A percentile compares a stretch with the other conserved stretches of the same genome.
Evolutionary conservation across 345 rosid genomes (phyloP).

Genomic region (Cardiospermum halicacabum): DNA sequence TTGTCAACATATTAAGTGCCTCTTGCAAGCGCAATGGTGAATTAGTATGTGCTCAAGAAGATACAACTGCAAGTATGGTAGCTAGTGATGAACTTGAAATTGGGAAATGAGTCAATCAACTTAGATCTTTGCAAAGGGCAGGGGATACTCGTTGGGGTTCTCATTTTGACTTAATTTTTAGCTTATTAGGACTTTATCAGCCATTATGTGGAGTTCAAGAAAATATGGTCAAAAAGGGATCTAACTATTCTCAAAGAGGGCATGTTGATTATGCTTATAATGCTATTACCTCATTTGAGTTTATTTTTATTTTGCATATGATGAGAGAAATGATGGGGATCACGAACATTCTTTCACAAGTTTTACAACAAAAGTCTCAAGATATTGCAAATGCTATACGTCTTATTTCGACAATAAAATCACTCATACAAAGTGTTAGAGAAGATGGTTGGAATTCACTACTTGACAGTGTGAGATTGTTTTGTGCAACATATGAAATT

Average conservation of each 20-base stretch:
- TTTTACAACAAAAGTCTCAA: not conserved
- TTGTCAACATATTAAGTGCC: not conserved
- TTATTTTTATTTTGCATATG: not conserved
- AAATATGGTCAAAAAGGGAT: not conserved
- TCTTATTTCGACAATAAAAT: not conserved
- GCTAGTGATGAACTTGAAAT: conserved; percentile 1
- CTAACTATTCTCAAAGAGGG: conserved; percentile 5
- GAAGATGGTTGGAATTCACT: not conserved
- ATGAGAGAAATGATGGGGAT: not conserved
- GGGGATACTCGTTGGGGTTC: conserved; percentile 12
- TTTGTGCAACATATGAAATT: not conserved
- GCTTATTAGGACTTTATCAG: not conserved
- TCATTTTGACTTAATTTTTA: not conserved
- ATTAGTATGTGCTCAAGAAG: too few species aligned
- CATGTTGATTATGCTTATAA: conserved; percentile 1
- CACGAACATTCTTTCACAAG: conserved; percentile 11
- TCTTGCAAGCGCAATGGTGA: conserved; percentile 3
- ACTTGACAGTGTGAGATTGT: not conserved
- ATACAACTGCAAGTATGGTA: too few species aligned
- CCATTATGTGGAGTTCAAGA: not conserved
- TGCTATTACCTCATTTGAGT: conserved; percentile 4
- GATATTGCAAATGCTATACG: not conserved
- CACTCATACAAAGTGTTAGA: not conserved
- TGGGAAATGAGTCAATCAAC: conserved; percentile 3
- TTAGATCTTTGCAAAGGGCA: not conserved